phyloP scores from a whole-genome alignment of 2,329 filamentous ascomycete genomes.

The Aureobasidium sp. region DNA sequence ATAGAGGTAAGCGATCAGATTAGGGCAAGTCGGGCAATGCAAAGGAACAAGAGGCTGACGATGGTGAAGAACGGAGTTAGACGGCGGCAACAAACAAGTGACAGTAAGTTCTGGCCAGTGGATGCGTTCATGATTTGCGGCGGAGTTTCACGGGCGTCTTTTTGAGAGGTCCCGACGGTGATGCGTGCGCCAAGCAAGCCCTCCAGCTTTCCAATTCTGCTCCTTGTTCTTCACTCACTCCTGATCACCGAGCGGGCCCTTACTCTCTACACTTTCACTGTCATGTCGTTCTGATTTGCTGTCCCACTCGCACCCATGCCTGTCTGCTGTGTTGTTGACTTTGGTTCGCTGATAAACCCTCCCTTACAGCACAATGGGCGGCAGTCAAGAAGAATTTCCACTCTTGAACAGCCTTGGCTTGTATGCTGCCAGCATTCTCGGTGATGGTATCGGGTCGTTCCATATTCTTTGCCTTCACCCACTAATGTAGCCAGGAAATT shows the following conservation, averaged over 20 bases:
- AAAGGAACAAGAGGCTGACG: not conserved
- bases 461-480: conserved; percentile 9
- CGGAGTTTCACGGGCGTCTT: not conserved
- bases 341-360: conserved; percentile 15
- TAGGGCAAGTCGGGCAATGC: not conserved
- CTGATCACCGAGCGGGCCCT: not conserved
- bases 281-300: conserved; percentile 15
- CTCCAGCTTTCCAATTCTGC: conserved; percentile 12
- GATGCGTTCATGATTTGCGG: conserved; percentile 2
- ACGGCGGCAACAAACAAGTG: not conserved
- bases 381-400: conserved; percentile 41
- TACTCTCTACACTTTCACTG: conserved; percentile 1
- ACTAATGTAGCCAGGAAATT: conserved; percentile 47
- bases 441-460: conserved; percentile 49
- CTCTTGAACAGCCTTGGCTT: conserved; percentile 49
- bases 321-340: conserved; percentile 11
- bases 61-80: not conserved
- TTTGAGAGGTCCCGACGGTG: not conserved
- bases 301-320: conserved; percentile 14
- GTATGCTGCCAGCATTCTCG: conserved; percentile 50
- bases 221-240: conserved; percentile 7
- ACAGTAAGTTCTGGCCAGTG: conserved; percentile 2
- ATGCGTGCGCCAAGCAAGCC: conserved; percentile 9
- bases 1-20: not conserved
- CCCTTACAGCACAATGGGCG: conserved; percentile 19